Percentiles rank a stretch among this genome's conserved stretches.
Conservation (phyloP, 768 basidiomycete genomes). For the Pleurotus tuoliensis region DNA sequence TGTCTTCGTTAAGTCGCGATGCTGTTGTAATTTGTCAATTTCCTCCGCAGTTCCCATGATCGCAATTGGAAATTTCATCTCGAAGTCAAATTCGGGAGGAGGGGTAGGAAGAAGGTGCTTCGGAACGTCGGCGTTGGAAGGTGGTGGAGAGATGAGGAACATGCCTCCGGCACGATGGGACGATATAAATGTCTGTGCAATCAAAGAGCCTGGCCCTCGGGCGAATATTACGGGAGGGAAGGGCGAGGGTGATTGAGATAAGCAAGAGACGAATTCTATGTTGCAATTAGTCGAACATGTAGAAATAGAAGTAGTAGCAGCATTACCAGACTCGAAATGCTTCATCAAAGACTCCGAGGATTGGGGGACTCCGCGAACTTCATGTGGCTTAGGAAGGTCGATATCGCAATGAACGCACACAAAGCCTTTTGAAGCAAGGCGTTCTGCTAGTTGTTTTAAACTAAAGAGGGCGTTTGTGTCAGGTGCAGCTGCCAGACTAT, state of each 20-base stretch:
- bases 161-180: conserved; percentile 62
- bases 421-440: conserved; percentile 45
- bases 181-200: conserved; percentile 67
- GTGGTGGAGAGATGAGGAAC: conserved; percentile 56
- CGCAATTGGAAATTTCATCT: conserved; percentile 58
- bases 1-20: conserved; percentile 38
- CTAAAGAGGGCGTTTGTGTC: background rate
- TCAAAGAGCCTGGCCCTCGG: conserved; percentile 42
- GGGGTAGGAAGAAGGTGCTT: conserved; percentile 27
- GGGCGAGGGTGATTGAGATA: conserved; percentile 38
- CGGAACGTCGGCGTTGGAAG: conserved; percentile 32
- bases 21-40: conserved; percentile 27
- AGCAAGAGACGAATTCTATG: background rate
- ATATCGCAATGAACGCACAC: conserved; percentile 44
- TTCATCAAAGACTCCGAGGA: conserved; percentile 31
- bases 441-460: conserved; percentile 21
- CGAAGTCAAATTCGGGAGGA: conserved; percentile 53
- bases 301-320: background rate
- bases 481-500: background rate
- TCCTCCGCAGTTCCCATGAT: conserved; percentile 37
- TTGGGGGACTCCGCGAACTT: conserved; percentile 7
- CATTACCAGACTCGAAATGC: conserved; percentile 36
- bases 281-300: background rate
- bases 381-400: conserved; percentile 15
- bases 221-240: conserved; percentile 60